A percentile compares a stretch with the other conserved stretches of the same genome.
Evolutionary conservation across 495 filamentous ascomycete genomes (phyloP).

Genomic region (Apiosordaria backusii): DNA sequence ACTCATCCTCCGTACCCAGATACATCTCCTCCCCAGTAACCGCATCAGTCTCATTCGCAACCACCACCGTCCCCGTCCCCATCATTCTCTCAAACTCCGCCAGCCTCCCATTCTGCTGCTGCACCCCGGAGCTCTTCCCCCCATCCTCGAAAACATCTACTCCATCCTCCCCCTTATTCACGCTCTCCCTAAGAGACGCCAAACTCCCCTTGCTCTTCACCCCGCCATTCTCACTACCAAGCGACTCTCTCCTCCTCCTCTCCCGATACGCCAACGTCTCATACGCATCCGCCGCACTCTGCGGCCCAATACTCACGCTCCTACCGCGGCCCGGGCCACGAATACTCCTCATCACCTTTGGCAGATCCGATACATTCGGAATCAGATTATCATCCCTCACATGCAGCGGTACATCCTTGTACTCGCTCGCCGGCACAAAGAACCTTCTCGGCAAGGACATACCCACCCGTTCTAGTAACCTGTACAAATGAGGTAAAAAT

Average conservation of each 20-base stretch:
- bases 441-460: slow-evolving; percentile 77
- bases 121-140: slow-evolving; percentile 29
- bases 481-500: slow-evolving; percentile 78
- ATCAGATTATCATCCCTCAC: slow-evolving; percentile 82
- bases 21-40: slow-evolving; percentile 32
- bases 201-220: slow-evolving; percentile 30
- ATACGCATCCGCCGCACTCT: slow-evolving; percentile 93
- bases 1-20: slow-evolving; percentile 45
- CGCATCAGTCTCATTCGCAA: neutral
- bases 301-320: slow-evolving; percentile 87
- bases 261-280: slow-evolving; percentile 93
- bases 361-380: slow-evolving; percentile 78
- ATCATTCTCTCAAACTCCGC: slow-evolving; percentile 69
- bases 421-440: slow-evolving; percentile 86
- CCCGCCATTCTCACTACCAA: slow-evolving; percentile 31
- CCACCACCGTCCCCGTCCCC: slow-evolving; percentile 50
- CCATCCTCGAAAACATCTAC: slow-evolving; percentile 19
- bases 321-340: slow-evolving; percentile 71
- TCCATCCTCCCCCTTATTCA: slow-evolving; percentile 18
- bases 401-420: slow-evolving; percentile 74
- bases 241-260: slow-evolving; percentile 72
- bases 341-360: slow-evolving; percentile 71
- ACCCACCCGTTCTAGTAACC: slow-evolving; percentile 74
- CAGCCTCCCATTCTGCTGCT: slow-evolving; percentile 30
- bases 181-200: slow-evolving; percentile 19